Base-by-base conservation (phyloP, 1,284 basidiomycete species). In the Heimioporus retisporus region DNA sequence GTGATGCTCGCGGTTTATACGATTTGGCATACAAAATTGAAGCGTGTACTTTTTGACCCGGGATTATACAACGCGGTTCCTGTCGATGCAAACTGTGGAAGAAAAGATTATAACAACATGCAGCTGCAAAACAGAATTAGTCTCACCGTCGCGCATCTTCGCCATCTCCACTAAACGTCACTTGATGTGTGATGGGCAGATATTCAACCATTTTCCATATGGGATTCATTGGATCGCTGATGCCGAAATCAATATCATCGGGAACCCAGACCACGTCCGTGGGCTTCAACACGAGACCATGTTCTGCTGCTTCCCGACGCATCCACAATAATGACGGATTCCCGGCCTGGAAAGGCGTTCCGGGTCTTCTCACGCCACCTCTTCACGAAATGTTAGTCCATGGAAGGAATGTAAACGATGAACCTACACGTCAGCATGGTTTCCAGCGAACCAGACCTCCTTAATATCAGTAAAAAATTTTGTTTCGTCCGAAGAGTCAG, bases 401-500 rank as follows among this genome's bases (percentile, higher is more conserved):
- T 31, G 18, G 48, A 28, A 28, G 11, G 4, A 21, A 8, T 5
- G 2, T 40, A 5, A 19, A 18, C 43, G 1, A 19, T 2, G 6
- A 7, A 71, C 77, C 18, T 51, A 79, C 79, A 81, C 75, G 44
- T 79, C 79, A 1, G 77, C 76, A 21, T 81, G 79, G 77, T 11
- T 40, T 10, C 35, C 35, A 40, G 35, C 35, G 35, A 40, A 40
- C 35, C 35, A 40, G 10, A 40, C 79, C 60, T 79, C 78, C 53
- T 80, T 79, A 42, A 76, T 40, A 40, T 40, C 35, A 40, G 10
- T 40, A 40, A 3, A 40, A 11, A 10, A 10, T 4, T 35, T 35
- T 10, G 4, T 35, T 35, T 35, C 35, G 11, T 40, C 35, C 35
- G 10, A 40, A 40, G 35, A 40, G 35, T 40, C 10, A 40, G 35